phyloP scores from a whole-genome alignment of 2,329 filamentous ascomycete genomes.

The Pezicula neosporulosa region DNA sequence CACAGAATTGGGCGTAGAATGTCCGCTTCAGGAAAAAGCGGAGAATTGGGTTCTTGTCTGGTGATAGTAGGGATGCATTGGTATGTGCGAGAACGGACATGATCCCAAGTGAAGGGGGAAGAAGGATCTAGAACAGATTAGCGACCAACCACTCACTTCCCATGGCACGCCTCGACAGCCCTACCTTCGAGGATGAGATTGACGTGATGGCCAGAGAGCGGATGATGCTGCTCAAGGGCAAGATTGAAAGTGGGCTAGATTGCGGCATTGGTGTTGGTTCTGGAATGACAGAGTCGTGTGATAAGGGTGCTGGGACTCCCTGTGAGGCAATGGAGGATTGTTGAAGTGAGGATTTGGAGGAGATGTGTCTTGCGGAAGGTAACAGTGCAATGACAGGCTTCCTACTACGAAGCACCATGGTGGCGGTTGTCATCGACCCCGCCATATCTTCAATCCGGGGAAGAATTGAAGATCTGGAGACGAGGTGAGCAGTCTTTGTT shows the following conservation, averaged over 20 bases:
- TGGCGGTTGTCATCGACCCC: slow-evolving; percentile 13
- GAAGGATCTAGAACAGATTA: slow-evolving; percentile 44
- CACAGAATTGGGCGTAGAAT: slow-evolving; percentile 90
- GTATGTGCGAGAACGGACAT: slow-evolving; percentile 70
- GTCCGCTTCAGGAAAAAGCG: slow-evolving; percentile 71
- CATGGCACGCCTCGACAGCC: neutral
- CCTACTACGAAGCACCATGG: slow-evolving; percentile 8
- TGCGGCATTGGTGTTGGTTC: slow-evolving; percentile 14
- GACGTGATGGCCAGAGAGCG: slow-evolving; percentile 67
- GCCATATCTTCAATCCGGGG: slow-evolving; percentile 11
- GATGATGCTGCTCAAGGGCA: slow-evolving; percentile 63
- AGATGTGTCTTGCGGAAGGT: slow-evolving; percentile 13
- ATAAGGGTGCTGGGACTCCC: slow-evolving; percentile 7
- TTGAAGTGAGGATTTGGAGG: slow-evolving; percentile 20
- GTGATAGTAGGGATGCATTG: slow-evolving; percentile 61
- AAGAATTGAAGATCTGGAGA: neutral
- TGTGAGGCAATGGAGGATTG: slow-evolving; percentile 13
- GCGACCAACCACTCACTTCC: slow-evolving; percentile 1
- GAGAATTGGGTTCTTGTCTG: slow-evolving; percentile 72
- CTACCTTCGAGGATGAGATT: slow-evolving; percentile 62
- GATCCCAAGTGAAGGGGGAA: slow-evolving; percentile 64
- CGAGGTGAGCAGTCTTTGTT: neutral
- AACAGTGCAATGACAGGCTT: slow-evolving; percentile 3
- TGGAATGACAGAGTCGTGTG: slow-evolving; percentile 5
- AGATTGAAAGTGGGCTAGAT: slow-evolving; percentile 53